Evolutionary conservation across 345 rosid genomes (phyloP).

Genomic region (Trapa incisa): DNA sequence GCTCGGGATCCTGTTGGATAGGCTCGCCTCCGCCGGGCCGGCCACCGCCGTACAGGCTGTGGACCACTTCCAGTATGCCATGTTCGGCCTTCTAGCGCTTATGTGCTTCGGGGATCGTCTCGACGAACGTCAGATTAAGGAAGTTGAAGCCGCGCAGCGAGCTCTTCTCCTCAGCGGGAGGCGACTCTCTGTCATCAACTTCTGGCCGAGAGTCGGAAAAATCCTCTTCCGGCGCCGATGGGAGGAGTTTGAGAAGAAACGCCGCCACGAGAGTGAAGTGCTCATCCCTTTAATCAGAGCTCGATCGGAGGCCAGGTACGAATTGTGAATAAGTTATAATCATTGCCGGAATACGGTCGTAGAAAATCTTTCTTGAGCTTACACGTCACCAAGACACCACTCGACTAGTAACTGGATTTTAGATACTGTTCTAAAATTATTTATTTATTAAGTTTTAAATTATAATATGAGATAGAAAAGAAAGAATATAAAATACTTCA

Average conservation of each 20-base stretch:
- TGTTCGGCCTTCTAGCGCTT: constrained; percentile 7
- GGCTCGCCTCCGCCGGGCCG: background rate
- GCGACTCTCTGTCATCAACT: background rate
- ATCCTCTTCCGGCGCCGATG: constrained; percentile 1
- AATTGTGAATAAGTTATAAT: background rate
- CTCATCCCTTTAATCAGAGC: constrained; percentile 6
- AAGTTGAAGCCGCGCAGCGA: background rate
- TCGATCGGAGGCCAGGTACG: background rate
- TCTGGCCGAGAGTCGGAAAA: constrained; percentile 3
- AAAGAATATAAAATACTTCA: too few relatives aligned
- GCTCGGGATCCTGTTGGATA: constrained; percentile 4
- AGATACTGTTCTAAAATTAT: too few relatives aligned
- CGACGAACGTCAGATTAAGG: constrained; percentile 5
- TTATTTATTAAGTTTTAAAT: too few relatives aligned
- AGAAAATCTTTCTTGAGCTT: too few relatives aligned
- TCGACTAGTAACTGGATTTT: too few relatives aligned
- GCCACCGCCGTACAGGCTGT: background rate
- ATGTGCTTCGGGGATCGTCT: constrained; percentile 9
- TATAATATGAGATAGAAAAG: too few relatives aligned
- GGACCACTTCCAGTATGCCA: constrained; percentile 7
- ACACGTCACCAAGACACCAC: too few relatives aligned
- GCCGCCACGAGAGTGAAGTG: background rate
- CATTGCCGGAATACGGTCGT: background rate
- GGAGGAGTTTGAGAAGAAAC: constrained; percentile 1
- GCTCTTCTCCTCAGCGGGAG: background rate